Evolutionary conservation across 306 rosid genomes (phyloP), one percentile per base, ranked within the genome.

Genomic region (Acacia confusa): DNA sequence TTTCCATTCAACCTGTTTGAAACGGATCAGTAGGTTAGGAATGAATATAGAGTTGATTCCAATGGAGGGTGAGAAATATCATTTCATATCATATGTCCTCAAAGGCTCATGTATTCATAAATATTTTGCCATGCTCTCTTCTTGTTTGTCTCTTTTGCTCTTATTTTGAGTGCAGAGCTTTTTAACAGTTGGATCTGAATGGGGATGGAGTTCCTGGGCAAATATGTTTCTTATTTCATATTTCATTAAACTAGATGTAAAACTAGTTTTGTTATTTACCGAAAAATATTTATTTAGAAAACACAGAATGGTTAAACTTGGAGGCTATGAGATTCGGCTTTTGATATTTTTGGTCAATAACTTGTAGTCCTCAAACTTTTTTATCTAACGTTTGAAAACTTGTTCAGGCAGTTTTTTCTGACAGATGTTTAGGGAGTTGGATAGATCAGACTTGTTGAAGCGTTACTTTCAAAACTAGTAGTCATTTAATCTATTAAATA

Each of bases 1-100:
- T 48, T 66, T 72, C 41, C 76, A 36, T 70, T 71, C 53, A 70
- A 41, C 79, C 73, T 82, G 86, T 77, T 55, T 80, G 79, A 79
- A 75, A 65, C 76, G 68, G 86, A 81, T 53, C 70, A 57, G 68
- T 82, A 36, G 85, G 74, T 60, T 58, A 76, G 41, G 61, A 14
- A 24, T 25, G 66, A 60, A 60, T 60, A 60, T 60, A 60, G 34
- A 60, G 66, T 60, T 60, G 66, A 25, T 25, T 60, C 34, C 34
- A 60, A 60, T 25, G 34, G 66, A 24, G 66, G 34, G 7, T 25
- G 66, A 60, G 66, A 60, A 60, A 22, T 60, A 60, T 24, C 34
- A 24, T 58, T 22, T 58, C 65, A 24, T 60, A 60, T 60, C 2
- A 60, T 60, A 60, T 24, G 12, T 22, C 13, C 32, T 60, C 66